phyloP scores from a whole-genome alignment of 208 protist genomes.

The Strigomonas galati region DNA sequence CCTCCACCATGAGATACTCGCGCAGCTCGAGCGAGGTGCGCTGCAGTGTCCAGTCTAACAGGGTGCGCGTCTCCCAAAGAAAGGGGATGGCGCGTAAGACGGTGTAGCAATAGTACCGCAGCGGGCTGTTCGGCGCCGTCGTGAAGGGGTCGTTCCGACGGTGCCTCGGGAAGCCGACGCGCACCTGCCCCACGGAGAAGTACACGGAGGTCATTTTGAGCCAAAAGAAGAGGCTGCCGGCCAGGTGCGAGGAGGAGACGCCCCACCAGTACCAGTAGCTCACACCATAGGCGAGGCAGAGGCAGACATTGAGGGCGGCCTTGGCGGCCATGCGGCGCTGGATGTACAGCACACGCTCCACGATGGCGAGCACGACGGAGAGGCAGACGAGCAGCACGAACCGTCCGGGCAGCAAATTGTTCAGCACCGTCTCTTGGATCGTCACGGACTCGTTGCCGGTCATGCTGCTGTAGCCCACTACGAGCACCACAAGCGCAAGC shows the following conservation, averaged over 20 bases:
- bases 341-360: constrained; percentile 78
- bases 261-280: constrained; percentile 58
- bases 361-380: constrained; percentile 53
- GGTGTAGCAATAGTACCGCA: constrained; percentile 34
- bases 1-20: constrained; percentile 81
- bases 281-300: constrained; percentile 35
- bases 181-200: constrained; percentile 55
- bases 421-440: constrained; percentile 60
- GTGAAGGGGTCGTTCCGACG: constrained; percentile 64
- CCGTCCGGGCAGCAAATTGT: constrained; percentile 68
- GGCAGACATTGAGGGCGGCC: constrained; percentile 36
- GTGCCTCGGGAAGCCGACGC: constrained; percentile 53
- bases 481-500: constrained; percentile 43
- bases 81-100: constrained; percentile 68
- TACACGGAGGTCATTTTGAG: constrained; percentile 42
- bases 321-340: constrained; percentile 41
- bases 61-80: constrained; percentile 64
- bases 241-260: constrained; percentile 16
- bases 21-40: constrained; percentile 60
- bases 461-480: constrained; percentile 54
- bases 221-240: constrained; percentile 47
- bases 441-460: constrained; percentile 10
- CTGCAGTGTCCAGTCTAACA: constrained; percentile 78
- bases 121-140: constrained; percentile 30
- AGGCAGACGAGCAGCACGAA: constrained; percentile 65